Base-by-base conservation (phyloP, 768 basidiomycete species). In the Rossbeevera mucosa region DNA sequence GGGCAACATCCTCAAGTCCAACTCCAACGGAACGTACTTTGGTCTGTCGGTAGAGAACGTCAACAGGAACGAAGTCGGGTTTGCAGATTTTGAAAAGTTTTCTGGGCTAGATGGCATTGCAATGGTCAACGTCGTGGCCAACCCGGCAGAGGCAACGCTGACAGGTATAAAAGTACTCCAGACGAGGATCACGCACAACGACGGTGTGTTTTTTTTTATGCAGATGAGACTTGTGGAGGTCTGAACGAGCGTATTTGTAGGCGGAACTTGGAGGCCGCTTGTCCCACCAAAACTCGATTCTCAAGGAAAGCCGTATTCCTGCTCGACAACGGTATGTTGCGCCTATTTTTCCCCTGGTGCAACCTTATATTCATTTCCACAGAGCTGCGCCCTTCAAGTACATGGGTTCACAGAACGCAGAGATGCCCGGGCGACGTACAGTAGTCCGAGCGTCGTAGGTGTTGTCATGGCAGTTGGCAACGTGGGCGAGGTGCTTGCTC, bases 11-110 rank as follows among this genome's bases (percentile, higher is more conserved):
- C 80, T 93, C 54, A 95, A 95, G 70, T 96, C 94, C 25, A 98
- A 99, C 69, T 97, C 89, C 26, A 99, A 99, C 61, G 96, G 96
- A 31, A 99, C 96, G 0, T 97, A 96, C 75, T 99, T 93, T 66
- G 86, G 89, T 20, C 67, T 94, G 11, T 91, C 94, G 1, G 63
- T 90, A 33, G 87, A 91, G 59, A 79, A 93, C 60, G 96, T 90
- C 50, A 98, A 98, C 68, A 81, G 96, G n/a, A 86, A 99, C 65
- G 72, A 81, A 0, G 65, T 73, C 0, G 96, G 96, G 5, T 98
- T 80, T 62, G 94, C 93, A 28, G 95, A 99, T 68, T 99, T 98
- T 59, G 96, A 99, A 74, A 99, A 98, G 76, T 88, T 97, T 79
- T 82, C 88, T 51, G 94, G 94, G 9, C 71, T 99, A 45, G 94